These are phyloP conservation scores for Rhynchospora tenuis DNA, from an alignment of 176 grass and related monocot genomes.

Conservation along the genomic window DNA sequence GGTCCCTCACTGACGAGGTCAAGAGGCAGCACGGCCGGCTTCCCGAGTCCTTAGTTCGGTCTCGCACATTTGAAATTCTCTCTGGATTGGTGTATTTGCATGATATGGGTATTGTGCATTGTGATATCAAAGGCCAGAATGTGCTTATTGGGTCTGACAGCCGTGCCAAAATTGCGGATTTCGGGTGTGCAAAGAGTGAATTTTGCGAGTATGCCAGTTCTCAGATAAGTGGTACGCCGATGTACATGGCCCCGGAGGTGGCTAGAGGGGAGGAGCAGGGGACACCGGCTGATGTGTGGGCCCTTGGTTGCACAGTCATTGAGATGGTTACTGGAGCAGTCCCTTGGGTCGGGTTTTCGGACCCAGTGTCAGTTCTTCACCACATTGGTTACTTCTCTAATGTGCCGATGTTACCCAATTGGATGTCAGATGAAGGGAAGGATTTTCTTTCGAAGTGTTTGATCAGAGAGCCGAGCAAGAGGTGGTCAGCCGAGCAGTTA, in stretches of 20 bases:
- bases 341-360: slow-evolving; percentile 19
- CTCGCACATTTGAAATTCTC: slow-evolving; percentile 37
- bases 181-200: slow-evolving; percentile 48
- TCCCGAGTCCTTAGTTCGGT: slow-evolving; percentile 27
- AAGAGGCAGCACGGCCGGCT: slow-evolving; percentile 29
- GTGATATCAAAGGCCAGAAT: slow-evolving; percentile 69
- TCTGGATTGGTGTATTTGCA: slow-evolving; percentile 65
- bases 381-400: slow-evolving; percentile 32
- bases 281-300: slow-evolving; percentile 26
- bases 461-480: slow-evolving; percentile 25
- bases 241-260: slow-evolving; percentile 20
- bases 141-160: slow-evolving; percentile 58
- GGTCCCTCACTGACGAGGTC: slow-evolving; percentile 58
- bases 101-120: slow-evolving; percentile 42
- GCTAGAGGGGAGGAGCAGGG: slow-evolving; percentile 39
- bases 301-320: slow-evolving; percentile 31
- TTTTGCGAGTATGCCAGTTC: neutral
- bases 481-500: slow-evolving; percentile 31
- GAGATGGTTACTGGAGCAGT: slow-evolving; percentile 32
- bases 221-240: slow-evolving; percentile 25
- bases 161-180: slow-evolving; percentile 59
- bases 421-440: slow-evolving; percentile 34
- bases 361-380: slow-evolving; percentile 28
- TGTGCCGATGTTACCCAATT: slow-evolving; percentile 18
- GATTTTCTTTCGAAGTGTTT: slow-evolving; percentile 41